A percentile compares a stretch with the other conserved stretches of the same genome.
These are phyloP conservation scores for Zangia roseola DNA, from an alignment of 768 basidiomycete species.

Conservation along the genomic window DNA sequence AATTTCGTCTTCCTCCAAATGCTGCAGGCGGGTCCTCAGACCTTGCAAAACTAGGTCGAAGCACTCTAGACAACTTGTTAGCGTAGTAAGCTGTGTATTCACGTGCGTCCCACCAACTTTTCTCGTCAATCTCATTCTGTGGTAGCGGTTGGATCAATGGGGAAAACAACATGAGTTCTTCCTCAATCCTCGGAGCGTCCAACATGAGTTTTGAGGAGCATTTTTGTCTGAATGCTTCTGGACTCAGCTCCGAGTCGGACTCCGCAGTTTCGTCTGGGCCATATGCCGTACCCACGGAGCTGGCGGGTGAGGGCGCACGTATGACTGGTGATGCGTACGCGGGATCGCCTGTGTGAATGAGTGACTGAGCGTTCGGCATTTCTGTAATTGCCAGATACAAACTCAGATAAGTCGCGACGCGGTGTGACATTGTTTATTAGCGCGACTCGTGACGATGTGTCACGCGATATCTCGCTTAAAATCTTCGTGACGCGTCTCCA, in stretches of 20 bases:
- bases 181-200: slow-evolving; percentile 36
- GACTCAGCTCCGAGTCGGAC: slow-evolving; percentile 39
- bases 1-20: slow-evolving; percentile 44
- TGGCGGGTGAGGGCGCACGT: slow-evolving; percentile 46
- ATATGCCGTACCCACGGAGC: slow-evolving; percentile 47
- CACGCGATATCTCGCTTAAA: slow-evolving; percentile 30
- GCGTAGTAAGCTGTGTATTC: background rate
- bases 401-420: slow-evolving; percentile 16
- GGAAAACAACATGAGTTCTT: slow-evolving; percentile 33
- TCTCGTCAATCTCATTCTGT: slow-evolving; percentile 36
- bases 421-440: slow-evolving; percentile 35
- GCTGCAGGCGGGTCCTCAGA: slow-evolving; percentile 36
- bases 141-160: slow-evolving; percentile 34
- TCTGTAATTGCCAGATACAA: background rate
- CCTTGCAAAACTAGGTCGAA: slow-evolving; percentile 38
- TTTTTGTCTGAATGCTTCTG: slow-evolving; percentile 38
- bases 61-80: slow-evolving; percentile 30
- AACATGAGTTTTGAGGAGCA: slow-evolving; percentile 35
- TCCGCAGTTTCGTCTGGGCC: slow-evolving; percentile 44
- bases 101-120: slow-evolving; percentile 30
- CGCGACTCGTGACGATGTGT: slow-evolving; percentile 31
- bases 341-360: slow-evolving; percentile 34
- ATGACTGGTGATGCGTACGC: slow-evolving; percentile 47
- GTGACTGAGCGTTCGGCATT: slow-evolving; percentile 32
- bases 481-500: slow-evolving; percentile 27